Evolutionary conservation across 78 protist genomes (phyloP).

Genomic region (Tieghemostelium lacteum): DNA sequence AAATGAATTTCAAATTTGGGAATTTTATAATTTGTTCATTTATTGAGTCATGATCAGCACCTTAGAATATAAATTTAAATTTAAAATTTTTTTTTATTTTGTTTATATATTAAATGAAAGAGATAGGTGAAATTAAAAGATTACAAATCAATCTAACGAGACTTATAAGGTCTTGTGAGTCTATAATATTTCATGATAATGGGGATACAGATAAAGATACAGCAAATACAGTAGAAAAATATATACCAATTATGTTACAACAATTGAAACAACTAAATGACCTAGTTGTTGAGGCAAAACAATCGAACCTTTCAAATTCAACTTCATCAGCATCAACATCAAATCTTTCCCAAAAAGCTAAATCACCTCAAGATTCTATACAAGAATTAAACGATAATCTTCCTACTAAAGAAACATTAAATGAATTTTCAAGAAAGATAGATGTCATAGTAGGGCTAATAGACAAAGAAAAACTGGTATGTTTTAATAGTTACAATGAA

Average conservation of each 20-base stretch:
- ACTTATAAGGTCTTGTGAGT: conserved; percentile 55
- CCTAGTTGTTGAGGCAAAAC: neutral
- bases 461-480: conserved; percentile 40
- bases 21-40: no score
- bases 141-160: conserved; percentile 39
- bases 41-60: no score
- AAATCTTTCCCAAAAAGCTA: no score
- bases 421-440: conserved; percentile 62
- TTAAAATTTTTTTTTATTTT: no score
- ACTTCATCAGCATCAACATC: conserved; percentile 1
- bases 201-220: neutral
- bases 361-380: neutral
- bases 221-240: conserved; percentile 45
- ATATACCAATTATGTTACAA: conserved; percentile 39
- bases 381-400: neutral
- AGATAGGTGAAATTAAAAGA: neutral
- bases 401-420: conserved; percentile 44
- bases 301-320: neutral
- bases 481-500: neutral
- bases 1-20: no score
- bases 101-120: no score
- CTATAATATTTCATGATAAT: conserved; percentile 17
- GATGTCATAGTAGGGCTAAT: conserved; percentile 50
- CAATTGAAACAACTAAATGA: conserved; percentile 32
- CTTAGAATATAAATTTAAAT: no score